phyloP scores from a whole-genome alignment of 805 yeast genomes.

The Danielia reshetovae region DNA sequence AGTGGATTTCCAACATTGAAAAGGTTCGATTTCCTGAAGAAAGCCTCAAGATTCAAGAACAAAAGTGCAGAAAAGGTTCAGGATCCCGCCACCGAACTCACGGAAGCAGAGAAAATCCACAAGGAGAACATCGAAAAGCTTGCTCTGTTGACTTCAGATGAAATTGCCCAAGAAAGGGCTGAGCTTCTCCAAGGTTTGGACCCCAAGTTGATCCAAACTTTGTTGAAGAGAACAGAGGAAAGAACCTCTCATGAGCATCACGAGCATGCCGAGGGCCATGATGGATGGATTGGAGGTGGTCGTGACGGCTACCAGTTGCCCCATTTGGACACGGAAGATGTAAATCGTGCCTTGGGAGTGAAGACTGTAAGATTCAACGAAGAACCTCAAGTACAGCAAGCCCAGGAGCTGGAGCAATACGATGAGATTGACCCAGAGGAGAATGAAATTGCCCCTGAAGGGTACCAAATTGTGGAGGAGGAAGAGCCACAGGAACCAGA shows the following conservation, averaged over 20 bases:
- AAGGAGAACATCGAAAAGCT: slow-evolving; percentile 65
- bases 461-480: slow-evolving; percentile 37
- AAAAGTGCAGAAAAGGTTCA: slow-evolving; percentile 1
- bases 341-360: slow-evolving; percentile 35
- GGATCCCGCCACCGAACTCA: slow-evolving; percentile 24
- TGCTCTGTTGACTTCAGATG: slow-evolving; percentile 59
- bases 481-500: slow-evolving; percentile 34
- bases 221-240: slow-evolving; percentile 54
- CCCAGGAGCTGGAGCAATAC: slow-evolving; percentile 1
- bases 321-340: slow-evolving; percentile 31
- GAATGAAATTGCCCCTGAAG: slow-evolving; percentile 36
- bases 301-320: slow-evolving; percentile 34
- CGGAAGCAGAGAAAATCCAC: slow-evolving; percentile 74
- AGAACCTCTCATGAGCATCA: slow-evolving; percentile 30
- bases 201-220: slow-evolving; percentile 59
- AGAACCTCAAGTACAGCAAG: slow-evolving; percentile 10
- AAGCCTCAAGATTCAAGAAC: slow-evolving; percentile 6
- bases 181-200: slow-evolving; percentile 66
- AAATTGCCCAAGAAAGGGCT: slow-evolving; percentile 58
- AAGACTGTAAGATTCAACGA: slow-evolving; percentile 16
- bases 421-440: slow-evolving; percentile 35
- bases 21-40: slow-evolving; percentile 14
- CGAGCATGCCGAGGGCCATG: slow-evolving; percentile 36
- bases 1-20: slow-evolving; percentile 35
- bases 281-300: slow-evolving; percentile 40